Evolutionary conservation across 1,139 yeast species (phyloP).

Genomic region (Insectozyma bohioensis): DNA sequence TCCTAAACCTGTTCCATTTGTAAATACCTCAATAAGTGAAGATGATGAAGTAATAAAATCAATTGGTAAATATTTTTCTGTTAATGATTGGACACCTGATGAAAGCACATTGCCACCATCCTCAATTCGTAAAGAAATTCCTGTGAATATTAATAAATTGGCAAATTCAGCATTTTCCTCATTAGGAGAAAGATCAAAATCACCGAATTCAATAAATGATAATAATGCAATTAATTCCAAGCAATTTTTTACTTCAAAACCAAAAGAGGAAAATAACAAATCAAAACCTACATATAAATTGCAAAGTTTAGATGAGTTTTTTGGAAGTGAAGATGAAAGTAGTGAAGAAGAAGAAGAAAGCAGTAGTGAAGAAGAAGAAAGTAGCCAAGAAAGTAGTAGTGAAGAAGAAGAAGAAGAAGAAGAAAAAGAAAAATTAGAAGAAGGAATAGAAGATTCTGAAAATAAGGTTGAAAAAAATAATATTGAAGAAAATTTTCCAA

Average conservation of each 20-base stretch:
- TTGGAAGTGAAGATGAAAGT: slow-evolving; percentile 52
- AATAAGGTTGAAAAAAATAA: slow-evolving; percentile 1
- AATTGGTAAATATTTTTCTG: slow-evolving; percentile 25
- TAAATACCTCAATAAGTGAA: slow-evolving; percentile 4
- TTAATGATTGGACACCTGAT: slow-evolving; percentile 27
- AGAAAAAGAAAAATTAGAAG: slow-evolving; percentile 7
- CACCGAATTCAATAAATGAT: slow-evolving; percentile 21
- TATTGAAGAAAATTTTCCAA: not conserved
- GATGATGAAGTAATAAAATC: slow-evolving; percentile 18
- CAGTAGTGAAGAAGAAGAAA: slow-evolving; percentile 26
- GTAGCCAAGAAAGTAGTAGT: slow-evolving; percentile 22
- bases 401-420: slow-evolving; percentile 10
- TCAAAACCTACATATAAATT: slow-evolving; percentile 47
- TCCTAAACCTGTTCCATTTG: slow-evolving; percentile 66
- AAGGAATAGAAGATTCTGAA: slow-evolving; percentile 3
- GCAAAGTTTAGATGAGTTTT: slow-evolving; percentile 84
- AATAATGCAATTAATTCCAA: slow-evolving; percentile 30
- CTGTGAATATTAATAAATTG: slow-evolving; percentile 27
- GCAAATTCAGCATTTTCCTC: slow-evolving; percentile 17
- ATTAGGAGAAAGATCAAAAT: slow-evolving; percentile 18
- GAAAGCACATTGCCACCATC: slow-evolving; percentile 32
- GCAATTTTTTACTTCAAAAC: slow-evolving; percentile 15
- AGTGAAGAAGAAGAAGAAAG: slow-evolving; percentile 26
- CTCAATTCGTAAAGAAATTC: slow-evolving; percentile 35
- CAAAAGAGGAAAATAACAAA: slow-evolving; percentile 1